Evolutionary conservation across 345 rosid genomes (phyloP).

Genomic region (Lumnitzera littorea): DNA sequence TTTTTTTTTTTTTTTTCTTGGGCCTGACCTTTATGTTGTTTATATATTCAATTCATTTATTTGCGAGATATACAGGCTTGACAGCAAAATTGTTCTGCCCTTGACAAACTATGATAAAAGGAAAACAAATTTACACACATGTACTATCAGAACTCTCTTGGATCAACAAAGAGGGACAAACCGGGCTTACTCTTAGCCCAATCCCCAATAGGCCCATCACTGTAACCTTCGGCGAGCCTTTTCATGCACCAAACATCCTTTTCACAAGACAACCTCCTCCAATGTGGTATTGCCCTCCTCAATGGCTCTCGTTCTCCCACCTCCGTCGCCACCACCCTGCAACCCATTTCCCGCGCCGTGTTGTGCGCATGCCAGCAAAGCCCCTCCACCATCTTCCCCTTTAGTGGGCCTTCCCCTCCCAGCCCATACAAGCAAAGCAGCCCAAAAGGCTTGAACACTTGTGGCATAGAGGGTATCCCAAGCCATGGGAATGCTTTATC

Average conservation of each 20-base stretch:
- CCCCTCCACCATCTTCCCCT: slow-evolving; percentile 45
- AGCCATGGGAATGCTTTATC: slow-evolving; percentile 67
- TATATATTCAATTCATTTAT: no score
- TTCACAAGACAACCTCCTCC: slow-evolving; percentile 68
- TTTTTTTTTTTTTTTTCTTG: no score
- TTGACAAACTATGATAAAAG: no score
- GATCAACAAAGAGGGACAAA: slow-evolving; percentile 82
- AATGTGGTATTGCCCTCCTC: slow-evolving; percentile 57
- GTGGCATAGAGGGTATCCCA: slow-evolving; percentile 71
- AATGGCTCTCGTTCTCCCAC: slow-evolving; percentile 63
- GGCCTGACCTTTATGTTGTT: no score
- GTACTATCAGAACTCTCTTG: slow-evolving; percentile 52
- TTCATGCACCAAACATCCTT: slow-evolving; percentile 86
- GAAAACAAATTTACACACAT: not conserved
- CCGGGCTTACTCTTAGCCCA: slow-evolving; percentile 79
- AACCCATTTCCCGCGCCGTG: slow-evolving; percentile 49
- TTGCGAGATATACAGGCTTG: no score
- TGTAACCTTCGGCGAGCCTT: slow-evolving; percentile 59
- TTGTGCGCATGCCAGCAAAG: slow-evolving; percentile 77
- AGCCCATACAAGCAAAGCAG: slow-evolving; percentile 69
- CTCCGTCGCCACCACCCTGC: slow-evolving; percentile 72
- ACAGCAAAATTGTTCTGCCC: no score
- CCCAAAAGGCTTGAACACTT: slow-evolving; percentile 66
- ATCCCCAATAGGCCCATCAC: slow-evolving; percentile 58
- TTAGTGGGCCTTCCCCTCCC: slow-evolving; percentile 79